These are phyloP conservation scores for Aureobasidium melanogenum DNA, from an alignment of 2,329 filamentous ascomycete species.

Conservation along the genomic window DNA sequence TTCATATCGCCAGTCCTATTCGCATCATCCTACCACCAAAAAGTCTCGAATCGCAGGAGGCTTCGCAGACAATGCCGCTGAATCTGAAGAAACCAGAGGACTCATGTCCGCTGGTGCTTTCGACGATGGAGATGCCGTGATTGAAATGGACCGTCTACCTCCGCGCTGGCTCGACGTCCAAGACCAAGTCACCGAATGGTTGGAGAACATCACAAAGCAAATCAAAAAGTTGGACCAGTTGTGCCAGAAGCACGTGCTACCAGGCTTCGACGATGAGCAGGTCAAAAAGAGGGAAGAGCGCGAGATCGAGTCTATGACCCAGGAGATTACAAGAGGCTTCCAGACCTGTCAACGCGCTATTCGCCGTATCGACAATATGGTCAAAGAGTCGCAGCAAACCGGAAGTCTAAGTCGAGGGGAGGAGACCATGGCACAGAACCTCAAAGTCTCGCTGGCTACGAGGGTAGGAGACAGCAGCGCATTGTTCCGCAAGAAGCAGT, in stretches of 20 bases:
- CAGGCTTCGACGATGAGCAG: slow-evolving; percentile 92
- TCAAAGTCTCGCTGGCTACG: slow-evolving; percentile 82
- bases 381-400: slow-evolving; percentile 65
- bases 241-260: slow-evolving; percentile 93
- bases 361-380: slow-evolving; percentile 78
- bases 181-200: slow-evolving; percentile 80
- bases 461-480: slow-evolving; percentile 88
- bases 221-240: slow-evolving; percentile 80
- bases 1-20: slow-evolving; percentile 97
- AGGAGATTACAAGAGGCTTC: slow-evolving; percentile 80
- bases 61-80: slow-evolving; percentile 36
- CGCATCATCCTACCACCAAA: slow-evolving; percentile 77
- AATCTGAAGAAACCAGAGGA: slow-evolving; percentile 58
- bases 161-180: slow-evolving; percentile 93
- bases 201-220: slow-evolving; percentile 72
- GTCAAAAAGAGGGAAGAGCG: slow-evolving; percentile 77
- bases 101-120: slow-evolving; percentile 74
- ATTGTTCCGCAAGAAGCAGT: slow-evolving; percentile 92
- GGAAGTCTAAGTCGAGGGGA: slow-evolving; percentile 71
- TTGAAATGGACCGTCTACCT: slow-evolving; percentile 95
- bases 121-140: slow-evolving; percentile 77
- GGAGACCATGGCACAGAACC: slow-evolving; percentile 91
- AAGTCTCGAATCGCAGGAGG: slow-evolving; percentile 55
- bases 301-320: slow-evolving; percentile 83
- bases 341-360: slow-evolving; percentile 86